Evolutionary conservation across 108 stramenopile species (phyloP).

Genomic region (Nitzschia palea): DNA sequence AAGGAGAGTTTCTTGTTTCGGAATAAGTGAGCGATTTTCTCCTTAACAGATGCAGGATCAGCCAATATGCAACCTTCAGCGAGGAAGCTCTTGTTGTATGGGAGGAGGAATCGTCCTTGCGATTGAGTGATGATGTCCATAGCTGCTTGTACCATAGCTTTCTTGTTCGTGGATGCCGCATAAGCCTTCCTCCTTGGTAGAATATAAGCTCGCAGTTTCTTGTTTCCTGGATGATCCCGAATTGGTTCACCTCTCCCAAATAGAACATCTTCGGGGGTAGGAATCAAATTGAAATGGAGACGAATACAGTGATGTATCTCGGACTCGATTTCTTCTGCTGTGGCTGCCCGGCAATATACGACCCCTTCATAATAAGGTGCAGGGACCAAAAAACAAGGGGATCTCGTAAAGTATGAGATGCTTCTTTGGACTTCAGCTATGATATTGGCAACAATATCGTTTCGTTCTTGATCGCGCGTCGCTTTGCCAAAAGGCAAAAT

Average conservation of each 20-base stretch:
- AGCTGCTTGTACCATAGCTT: not conserved
- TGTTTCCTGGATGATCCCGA: conserved; percentile 18
- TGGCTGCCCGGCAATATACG: not conserved
- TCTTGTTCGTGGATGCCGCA: not conserved
- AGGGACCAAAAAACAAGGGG: not conserved
- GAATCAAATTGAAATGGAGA: conserved; percentile 3
- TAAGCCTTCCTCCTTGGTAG: not conserved
- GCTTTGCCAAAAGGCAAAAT: not conserved
- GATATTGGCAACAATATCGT: not conserved
- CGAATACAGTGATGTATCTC: not conserved
- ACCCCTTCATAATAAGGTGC: not conserved
- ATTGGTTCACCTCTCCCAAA: conserved; percentile 12
- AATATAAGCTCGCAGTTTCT: not conserved
- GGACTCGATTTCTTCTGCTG: not conserved
- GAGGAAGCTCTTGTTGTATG: not conserved
- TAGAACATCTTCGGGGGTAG: not conserved
- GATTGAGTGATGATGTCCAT: not conserved
- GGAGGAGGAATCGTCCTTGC: conserved; percentile 2
- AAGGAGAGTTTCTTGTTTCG: too few relatives aligned
- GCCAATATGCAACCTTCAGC: conserved; percentile 3
- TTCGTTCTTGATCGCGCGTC: not conserved
- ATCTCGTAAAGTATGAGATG: too few relatives aligned
- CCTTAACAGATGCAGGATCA: not conserved
- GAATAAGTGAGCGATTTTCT: conserved; percentile 1
- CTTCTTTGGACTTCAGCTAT: not conserved